A percentile compares a stretch with the other conserved stretches of the same genome.
phyloP scores from a whole-genome alignment of 2,329 filamentous ascomycete species.

The Apiospora malaysiana region DNA sequence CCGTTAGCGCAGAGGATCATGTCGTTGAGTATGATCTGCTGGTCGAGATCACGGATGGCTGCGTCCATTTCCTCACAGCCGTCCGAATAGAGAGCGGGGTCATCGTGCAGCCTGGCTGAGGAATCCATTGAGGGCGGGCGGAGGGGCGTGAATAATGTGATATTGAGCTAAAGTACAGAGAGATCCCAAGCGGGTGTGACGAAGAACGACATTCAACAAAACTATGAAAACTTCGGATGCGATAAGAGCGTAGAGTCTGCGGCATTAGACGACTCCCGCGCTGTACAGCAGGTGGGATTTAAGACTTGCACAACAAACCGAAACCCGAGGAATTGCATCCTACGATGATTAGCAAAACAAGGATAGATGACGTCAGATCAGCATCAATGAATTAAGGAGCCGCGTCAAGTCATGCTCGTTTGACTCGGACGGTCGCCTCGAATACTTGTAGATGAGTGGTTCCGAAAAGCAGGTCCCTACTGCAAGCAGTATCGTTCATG shows the following conservation, averaged over 20 bases:
- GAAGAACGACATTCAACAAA: too few relatives aligned
- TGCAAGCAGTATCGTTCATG: background rate
- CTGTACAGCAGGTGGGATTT: too few relatives aligned
- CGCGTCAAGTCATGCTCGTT: background rate
- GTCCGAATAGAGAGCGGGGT: background rate
- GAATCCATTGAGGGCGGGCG: background rate
- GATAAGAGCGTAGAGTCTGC: background rate
- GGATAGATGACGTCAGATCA: background rate
- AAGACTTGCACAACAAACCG: too few relatives aligned
- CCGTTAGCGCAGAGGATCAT: background rate
- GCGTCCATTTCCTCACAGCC: background rate
- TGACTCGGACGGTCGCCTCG: background rate
- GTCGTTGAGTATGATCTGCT: slow-evolving; percentile 15
- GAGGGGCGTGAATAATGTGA: background rate
- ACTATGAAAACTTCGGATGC: too few relatives aligned
- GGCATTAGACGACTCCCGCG: too few relatives aligned
- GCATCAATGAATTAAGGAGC: background rate
- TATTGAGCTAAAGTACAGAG: too few relatives aligned
- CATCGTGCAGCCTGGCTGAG: background rate
- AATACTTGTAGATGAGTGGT: background rate
- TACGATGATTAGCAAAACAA: background rate
- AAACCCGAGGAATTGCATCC: background rate
- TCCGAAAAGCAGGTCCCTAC: background rate
- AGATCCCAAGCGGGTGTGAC: too few relatives aligned
- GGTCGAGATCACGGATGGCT: background rate